Base-by-base conservation (phyloP, 768 basidiomycete genomes). In the Pholiota molesta region DNA sequence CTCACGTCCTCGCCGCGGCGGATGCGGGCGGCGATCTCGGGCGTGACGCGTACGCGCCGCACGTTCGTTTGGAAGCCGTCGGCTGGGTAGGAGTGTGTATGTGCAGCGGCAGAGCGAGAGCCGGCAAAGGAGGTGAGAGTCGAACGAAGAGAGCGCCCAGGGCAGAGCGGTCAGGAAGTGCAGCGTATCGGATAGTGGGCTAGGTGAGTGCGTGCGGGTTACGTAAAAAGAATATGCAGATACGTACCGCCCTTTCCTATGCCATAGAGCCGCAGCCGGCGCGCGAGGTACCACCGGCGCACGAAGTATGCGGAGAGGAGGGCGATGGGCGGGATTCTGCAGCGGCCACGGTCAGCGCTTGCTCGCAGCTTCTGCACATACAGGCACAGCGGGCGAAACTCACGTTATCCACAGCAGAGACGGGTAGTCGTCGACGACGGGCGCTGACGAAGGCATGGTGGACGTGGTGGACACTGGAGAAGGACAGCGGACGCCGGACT, bases 1-100 rank as follows among this genome's bases (percentile, higher is more conserved):
- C 76, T 80, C 13, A 86, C 84, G 21, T 81, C 71, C 67, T 86
- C 84, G 1, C 84, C 84, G 47, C 81, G 72, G 52, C 79, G 70
- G 31, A 86, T 73, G 13, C 84, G 81, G 5, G 79, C 83, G 23
- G 83, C 83, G 44, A 86, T 82, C 66, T 84, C 84, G 3, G 84
- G 83, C 2, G 84, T 82, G 55, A 86, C 76, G 23, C 80, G 82
- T 23, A 86, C 74, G 39, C 74, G 74, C 40, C 76, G 75, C 42
- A 86, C 83, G 57, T 77, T 80, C 0, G 84, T 86, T 69, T 85
- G 83, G 69, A 86, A 86, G 7, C 84, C 84, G 2, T 80, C 79
- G 1, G 84, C 83, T 84, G 45, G 5, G 37, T 37, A 23, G 7
- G 26, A 16, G 19, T 2, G n/a, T 19, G n/a, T 33, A 42, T 10